Conservation (phyloP, 371 early-diverging fungal species). For the Saksenaea vasiformis region DNA sequence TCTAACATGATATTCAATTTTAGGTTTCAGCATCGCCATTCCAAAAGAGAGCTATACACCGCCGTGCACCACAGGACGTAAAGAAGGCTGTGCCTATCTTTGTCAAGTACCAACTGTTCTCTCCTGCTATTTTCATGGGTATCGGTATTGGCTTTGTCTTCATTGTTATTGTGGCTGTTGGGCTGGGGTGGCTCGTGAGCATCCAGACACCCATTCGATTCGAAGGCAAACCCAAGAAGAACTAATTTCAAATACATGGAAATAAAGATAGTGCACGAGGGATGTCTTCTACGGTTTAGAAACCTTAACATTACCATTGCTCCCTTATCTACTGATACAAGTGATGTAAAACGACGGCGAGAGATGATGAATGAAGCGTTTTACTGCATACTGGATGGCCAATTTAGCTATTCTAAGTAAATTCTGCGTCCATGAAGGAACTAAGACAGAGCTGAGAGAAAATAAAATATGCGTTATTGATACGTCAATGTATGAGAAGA, state of each 20-base stretch:
- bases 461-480: too few relatives aligned
- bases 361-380: too few relatives aligned
- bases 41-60: constrained; percentile 21
- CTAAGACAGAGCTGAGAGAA: too few relatives aligned
- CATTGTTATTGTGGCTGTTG: constrained; percentile 41
- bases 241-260: constrained; percentile 19
- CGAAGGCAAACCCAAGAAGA: constrained; percentile 49
- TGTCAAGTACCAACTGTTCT: constrained; percentile 51
- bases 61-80: constrained; percentile 30
- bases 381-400: too few relatives aligned
- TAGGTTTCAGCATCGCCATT: constrained; percentile 1
- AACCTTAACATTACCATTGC: too few relatives aligned
- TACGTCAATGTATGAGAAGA: too few relatives aligned
- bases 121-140: constrained; percentile 52
- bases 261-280: background rate
- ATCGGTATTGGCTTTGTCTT: constrained; percentile 38
- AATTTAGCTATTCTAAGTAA: too few relatives aligned
- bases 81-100: constrained; percentile 42
- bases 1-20: background rate
- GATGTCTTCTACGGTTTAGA: background rate
- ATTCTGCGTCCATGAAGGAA: too few relatives aligned
- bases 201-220: constrained; percentile 52
- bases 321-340: too few relatives aligned
- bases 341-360: too few relatives aligned
- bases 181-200: constrained; percentile 44